Conservation (phyloP, 495 filamentous ascomycete genomes). For the Articulospora tetracladia region DNA sequence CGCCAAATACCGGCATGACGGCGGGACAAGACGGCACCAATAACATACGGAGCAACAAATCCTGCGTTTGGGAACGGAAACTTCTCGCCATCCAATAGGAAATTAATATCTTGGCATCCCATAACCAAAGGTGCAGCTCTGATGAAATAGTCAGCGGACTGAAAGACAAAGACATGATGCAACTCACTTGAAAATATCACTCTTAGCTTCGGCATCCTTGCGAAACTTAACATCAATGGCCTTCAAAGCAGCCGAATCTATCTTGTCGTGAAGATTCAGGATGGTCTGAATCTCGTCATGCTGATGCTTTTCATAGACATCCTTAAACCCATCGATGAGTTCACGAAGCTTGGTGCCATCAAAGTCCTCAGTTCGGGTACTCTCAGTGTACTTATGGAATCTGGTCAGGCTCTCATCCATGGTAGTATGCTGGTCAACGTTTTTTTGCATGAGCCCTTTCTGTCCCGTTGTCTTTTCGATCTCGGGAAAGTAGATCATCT, state of each 20-base stretch:
- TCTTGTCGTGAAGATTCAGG: slow-evolving; percentile 10
- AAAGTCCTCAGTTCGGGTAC: slow-evolving; percentile 21
- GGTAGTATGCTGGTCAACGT: slow-evolving; percentile 33
- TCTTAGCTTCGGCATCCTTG: slow-evolving; percentile 4
- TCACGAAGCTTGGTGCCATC: slow-evolving; percentile 27
- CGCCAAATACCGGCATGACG: slow-evolving; percentile 10
- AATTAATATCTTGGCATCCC: slow-evolving; percentile 13
- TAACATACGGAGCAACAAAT: neutral
- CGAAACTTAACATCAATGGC: neutral
- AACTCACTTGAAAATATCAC: slow-evolving; percentile 21
- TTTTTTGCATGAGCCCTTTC: slow-evolving; percentile 33
- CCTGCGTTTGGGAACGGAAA: slow-evolving; percentile 1
- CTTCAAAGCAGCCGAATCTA: slow-evolving; percentile 6
- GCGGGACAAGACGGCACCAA: neutral
- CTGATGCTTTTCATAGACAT: slow-evolving; percentile 29
- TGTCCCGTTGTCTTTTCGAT: slow-evolving; percentile 29
- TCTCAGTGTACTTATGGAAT: slow-evolving; percentile 30
- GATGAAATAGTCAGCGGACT: neutral
- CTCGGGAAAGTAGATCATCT: slow-evolving; percentile 32
- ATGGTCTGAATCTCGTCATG: slow-evolving; percentile 32
- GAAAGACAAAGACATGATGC: neutral
- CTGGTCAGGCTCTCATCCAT: slow-evolving; percentile 27
- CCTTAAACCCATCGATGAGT: slow-evolving; percentile 35
- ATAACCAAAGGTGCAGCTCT: slow-evolving; percentile 16
- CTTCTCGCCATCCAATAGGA: slow-evolving; percentile 2